Evolutionary conservation across 257 asterid species (phyloP).

Genomic region (Eustoma russellianum): DNA sequence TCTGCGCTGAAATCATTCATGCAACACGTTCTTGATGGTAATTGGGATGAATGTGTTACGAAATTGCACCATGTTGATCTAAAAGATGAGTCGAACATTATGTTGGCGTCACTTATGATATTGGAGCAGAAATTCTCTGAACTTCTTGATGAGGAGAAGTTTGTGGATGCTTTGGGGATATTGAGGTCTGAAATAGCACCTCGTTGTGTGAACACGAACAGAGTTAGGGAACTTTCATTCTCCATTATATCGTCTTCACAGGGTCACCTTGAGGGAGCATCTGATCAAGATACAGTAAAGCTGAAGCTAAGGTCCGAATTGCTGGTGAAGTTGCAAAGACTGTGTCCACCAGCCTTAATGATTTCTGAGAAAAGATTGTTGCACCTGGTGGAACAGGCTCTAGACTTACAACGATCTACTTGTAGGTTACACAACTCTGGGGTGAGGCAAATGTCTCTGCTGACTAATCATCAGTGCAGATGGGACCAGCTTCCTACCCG

Average conservation of each 20-base stretch:
- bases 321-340: conserved; percentile 54
- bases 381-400: conserved; percentile 83
- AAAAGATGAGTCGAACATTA: conserved; percentile 40
- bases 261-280: conserved; percentile 22
- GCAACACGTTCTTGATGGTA: conserved; percentile 68
- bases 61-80: conserved; percentile 41
- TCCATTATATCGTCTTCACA: conserved; percentile 38
- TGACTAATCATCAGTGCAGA: conserved; percentile 72
- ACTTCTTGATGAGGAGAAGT: conserved; percentile 43
- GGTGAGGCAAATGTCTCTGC: conserved; percentile 55
- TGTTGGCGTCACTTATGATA: conserved; percentile 55
- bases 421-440: conserved; percentile 74
- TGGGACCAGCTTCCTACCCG: conserved; percentile 63
- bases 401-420: conserved; percentile 55
- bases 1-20: conserved; percentile 45
- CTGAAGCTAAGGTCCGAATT: conserved; percentile 39
- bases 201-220: conserved; percentile 35
- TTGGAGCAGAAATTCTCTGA: conserved; percentile 78
- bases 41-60: conserved; percentile 73
- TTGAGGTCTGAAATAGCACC: conserved; percentile 68
- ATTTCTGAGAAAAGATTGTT: conserved; percentile 65
- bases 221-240: conserved; percentile 59
- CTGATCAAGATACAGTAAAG: conserved; percentile 26
- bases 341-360: conserved; percentile 68
- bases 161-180: conserved; percentile 70